Evolutionary conservation across 192 early-diverging fungal genomes (phyloP).

Genomic region (Spizellomyces sp.): DNA sequence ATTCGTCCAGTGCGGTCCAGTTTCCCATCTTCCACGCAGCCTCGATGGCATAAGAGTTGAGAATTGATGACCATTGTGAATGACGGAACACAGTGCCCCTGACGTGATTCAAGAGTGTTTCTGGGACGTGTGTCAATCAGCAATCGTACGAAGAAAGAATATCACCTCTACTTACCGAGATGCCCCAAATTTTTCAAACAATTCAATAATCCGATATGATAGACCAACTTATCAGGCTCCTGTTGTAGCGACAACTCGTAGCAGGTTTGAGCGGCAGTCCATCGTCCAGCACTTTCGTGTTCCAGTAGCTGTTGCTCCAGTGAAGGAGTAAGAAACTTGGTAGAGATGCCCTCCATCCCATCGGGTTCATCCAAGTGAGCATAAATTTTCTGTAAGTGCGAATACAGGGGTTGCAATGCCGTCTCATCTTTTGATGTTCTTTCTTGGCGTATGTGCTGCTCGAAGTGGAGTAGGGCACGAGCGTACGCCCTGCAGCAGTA

Average conservation of each 20-base stretch:
- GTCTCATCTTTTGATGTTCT: slow-evolving; percentile 4
- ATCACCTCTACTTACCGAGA: slow-evolving; percentile 50
- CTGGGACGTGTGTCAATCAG: slow-evolving; percentile 26
- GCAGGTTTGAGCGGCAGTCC: slow-evolving; percentile 68
- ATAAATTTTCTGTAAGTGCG: slow-evolving; percentile 64
- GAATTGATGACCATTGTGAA: slow-evolving; percentile 50
- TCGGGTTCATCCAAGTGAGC: slow-evolving; percentile 69
- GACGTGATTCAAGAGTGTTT: slow-evolving; percentile 55
- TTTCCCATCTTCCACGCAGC: slow-evolving; percentile 67
- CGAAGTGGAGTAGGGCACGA: slow-evolving; percentile 70
- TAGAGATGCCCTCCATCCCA: slow-evolving; percentile 67
- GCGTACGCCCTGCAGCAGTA: slow-evolving; percentile 64
- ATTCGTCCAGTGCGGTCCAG: slow-evolving; percentile 57
- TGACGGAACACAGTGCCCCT: slow-evolving; percentile 44
- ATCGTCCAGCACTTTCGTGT: slow-evolving; percentile 63
- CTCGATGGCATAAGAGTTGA: slow-evolving; percentile 57
- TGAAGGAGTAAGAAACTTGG: slow-evolving; percentile 48
- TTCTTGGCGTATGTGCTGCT: slow-evolving; percentile 60
- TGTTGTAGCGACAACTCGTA: slow-evolving; percentile 58
- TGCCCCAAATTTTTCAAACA: slow-evolving; percentile 71
- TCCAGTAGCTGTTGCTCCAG: slow-evolving; percentile 68
- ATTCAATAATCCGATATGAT: slow-evolving; percentile 65
- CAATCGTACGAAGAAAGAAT: not conserved
- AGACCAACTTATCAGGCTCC: slow-evolving; percentile 42
- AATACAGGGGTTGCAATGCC: slow-evolving; percentile 50